Evolutionary conservation across 768 basidiomycete genomes (phyloP), one percentile per base, ranked within the genome.

Genomic region (Myochromella boudieri): DNA sequence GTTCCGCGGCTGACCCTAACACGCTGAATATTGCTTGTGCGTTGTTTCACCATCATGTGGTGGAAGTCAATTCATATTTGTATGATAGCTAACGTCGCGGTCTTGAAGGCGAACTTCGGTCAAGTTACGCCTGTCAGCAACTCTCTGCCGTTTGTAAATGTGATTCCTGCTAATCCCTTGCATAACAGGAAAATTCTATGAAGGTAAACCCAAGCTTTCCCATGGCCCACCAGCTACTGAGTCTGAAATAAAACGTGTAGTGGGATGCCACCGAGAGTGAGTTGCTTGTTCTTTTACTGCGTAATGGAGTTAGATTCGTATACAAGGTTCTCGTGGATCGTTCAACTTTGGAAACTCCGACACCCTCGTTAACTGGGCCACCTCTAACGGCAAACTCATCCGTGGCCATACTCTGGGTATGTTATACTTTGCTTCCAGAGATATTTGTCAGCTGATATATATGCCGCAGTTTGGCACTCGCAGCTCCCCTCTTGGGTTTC

Each of bases 401-500:
- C 69, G 71, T 53, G 73, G 71, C 12, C 71, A 71, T 55, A 71
- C 67, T 2, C 57, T 72, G 11, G 67, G 68, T 70, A 39, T 6
- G 48, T 34, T 5, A 34, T 14, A 8, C 14, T 29, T 8, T 8
- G 28, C 28, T 8, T 14, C 8, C 28, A 8, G 8, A 8, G 28
- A 8, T 29, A 29, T 29, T 8, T 14, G 8, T 14, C 28, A 14
- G 8, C 14, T 29, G 28, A 14, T 14, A 8, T 8, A 29, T 29
- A 29, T 8, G 28, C 8, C 8, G 8, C 33, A 65, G 63, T 65
- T 14, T 65, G 64, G 65, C 61, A 59, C 45, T 64, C 62, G 37
- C 76, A 77, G 48, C 67, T 76, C 31, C 76, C 74, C 4, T 47
- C 55, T 6, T 76, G 72, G 71, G 73, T 74, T 15, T 63, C 60